Conservation (phyloP, 345 rosid species). For the Salix udensis region DNA sequence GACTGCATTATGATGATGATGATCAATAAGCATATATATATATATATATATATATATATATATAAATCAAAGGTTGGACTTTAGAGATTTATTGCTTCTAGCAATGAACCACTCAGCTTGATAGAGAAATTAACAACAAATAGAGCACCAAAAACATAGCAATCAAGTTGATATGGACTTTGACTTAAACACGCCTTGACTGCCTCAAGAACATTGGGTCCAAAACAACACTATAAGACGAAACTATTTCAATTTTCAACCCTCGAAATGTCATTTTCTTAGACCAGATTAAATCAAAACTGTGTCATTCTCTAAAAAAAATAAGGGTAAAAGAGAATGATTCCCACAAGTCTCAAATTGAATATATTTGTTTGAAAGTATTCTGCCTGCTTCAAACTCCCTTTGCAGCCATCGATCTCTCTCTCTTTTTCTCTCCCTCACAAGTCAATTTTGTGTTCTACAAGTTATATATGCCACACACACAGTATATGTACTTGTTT, state of each 20-base stretch:
- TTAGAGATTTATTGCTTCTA: conserved; percentile 7
- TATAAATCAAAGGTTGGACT: not conserved
- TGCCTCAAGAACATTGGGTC: not conserved
- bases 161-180: not conserved
- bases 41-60: too few species aligned
- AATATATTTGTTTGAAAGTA: not conserved
- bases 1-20: too few species aligned
- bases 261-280: conserved; percentile 9
- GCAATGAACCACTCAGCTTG: not conserved
- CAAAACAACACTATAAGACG: not conserved
- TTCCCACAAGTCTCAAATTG: conserved; percentile 23
- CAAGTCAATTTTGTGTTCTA: not conserved
- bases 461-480: conserved; percentile 6
- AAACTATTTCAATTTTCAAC: not conserved
- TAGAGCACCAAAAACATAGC: not conserved
- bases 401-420: not conserved
- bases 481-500: not conserved
- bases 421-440: not conserved
- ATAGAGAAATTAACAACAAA: not conserved
- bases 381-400: not conserved
- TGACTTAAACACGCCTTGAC: not conserved
- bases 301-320: not conserved
- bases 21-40: too few species aligned
- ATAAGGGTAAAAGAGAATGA: not conserved
- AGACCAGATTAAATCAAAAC: not conserved